Conservation (phyloP, 225 moss, liverwort and hornwort genomes). For the Pleurozium schreberi region DNA sequence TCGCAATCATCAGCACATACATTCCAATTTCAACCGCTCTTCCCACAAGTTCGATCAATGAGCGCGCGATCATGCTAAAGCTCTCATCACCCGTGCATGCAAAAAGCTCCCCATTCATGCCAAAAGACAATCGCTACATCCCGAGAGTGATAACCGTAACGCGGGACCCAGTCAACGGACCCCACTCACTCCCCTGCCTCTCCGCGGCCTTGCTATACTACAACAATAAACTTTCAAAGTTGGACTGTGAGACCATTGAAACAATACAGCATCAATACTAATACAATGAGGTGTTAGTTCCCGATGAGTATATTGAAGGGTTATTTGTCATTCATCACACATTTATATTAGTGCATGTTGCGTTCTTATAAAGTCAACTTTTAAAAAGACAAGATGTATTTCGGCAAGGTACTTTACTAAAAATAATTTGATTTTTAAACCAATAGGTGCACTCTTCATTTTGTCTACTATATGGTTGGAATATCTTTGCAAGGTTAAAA, state of each 20-base stretch:
- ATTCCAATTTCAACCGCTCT: neutral
- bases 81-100: neutral
- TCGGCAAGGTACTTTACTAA: neutral
- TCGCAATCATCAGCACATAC: neutral
- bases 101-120: neutral
- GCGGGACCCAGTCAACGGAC: neutral
- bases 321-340: too few relatives aligned
- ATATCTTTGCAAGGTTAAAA: neutral
- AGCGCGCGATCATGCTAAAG: neutral
- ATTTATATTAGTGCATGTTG: too few relatives aligned
- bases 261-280: too few relatives aligned
- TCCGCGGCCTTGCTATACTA: too few relatives aligned
- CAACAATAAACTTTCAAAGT: too few relatives aligned
- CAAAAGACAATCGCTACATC: neutral
- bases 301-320: too few relatives aligned
- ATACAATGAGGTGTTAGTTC: too few relatives aligned
- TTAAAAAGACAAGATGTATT: neutral
- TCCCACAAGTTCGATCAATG: neutral
- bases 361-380: too few relatives aligned
- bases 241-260: too few relatives aligned
- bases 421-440: neutral
- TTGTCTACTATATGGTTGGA: neutral
- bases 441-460: neutral
- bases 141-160: neutral
- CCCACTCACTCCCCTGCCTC: neutral